Conservation (phyloP, 371 early-diverging fungal genomes). For the Umbelopsis sp. region DNA sequence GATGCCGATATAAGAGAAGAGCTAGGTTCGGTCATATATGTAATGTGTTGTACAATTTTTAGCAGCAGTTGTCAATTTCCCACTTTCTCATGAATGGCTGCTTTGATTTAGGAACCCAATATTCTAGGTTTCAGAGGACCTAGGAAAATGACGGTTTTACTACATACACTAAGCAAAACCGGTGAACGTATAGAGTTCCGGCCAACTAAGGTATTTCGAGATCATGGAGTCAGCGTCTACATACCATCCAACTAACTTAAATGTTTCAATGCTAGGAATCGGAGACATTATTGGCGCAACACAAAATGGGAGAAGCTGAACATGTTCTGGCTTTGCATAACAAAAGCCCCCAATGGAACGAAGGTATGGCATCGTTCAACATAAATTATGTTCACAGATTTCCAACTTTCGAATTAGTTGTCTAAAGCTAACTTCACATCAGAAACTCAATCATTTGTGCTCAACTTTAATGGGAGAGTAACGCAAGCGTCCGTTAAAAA, state of each 20-base stretch:
- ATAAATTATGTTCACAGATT: too few species aligned
- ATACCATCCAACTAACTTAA: background rate
- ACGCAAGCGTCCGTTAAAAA: conserved; percentile 96
- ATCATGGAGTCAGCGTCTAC: too few species aligned
- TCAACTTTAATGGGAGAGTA: conserved; percentile 96
- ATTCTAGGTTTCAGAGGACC: conserved; percentile 92
- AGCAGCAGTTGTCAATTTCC: background rate
- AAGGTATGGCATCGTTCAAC: conserved; percentile 49
- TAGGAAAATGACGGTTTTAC: conserved; percentile 87
- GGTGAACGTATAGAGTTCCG: conserved; percentile 66
- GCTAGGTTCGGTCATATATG: conserved; percentile 82
- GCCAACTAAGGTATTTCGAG: conserved; percentile 51
- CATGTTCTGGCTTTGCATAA: conserved; percentile 80
- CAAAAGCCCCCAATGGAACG: conserved; percentile 94
- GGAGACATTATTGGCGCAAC: conserved; percentile 69
- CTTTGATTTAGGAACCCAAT: conserved; percentile 73
- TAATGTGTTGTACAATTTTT: conserved; percentile 34
- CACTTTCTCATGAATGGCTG: background rate
- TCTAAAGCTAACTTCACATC: background rate
- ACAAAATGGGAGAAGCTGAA: conserved; percentile 58
- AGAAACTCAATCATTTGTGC: conserved; percentile 93
- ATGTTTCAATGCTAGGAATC: conserved; percentile 46
- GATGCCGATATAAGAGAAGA: conserved; percentile 66
- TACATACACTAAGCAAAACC: conserved; percentile 71
- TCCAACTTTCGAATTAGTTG: too few species aligned